Evolutionary conservation across 495 filamentous ascomycete species (phyloP), one percentile per base, ranked within the genome.

Genomic region (Hypoxylon crocopeplum): DNA sequence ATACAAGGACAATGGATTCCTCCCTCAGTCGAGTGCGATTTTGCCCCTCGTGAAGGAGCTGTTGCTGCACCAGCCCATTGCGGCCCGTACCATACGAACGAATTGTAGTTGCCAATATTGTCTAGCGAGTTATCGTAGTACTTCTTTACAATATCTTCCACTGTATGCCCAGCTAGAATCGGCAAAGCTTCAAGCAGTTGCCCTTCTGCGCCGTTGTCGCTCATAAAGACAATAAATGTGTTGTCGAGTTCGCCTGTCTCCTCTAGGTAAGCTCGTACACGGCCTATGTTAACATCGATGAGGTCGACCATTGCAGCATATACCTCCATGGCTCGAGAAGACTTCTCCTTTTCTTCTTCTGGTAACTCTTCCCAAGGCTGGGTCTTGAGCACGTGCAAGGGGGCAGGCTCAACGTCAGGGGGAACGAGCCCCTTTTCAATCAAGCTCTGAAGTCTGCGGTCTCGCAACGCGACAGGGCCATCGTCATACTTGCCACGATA

Each of bases 71-170:
- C 79, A 8, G 84, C 84, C 84, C 85, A 85, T 47, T 82, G 80
- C 11, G 83, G 83, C 4, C 85, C 84, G 54, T 87, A 87, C 84
- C 84, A 86, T 62, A 86, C 81, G 68, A 86, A 87, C 0, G 77
- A 82, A 70, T 86, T 80, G 36, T 73, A 76, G 56, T 80, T 79
- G 12, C 84, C 85, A 20, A 87, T 76, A 50, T 88, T 88, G 7
- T 84, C 82, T 20, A 85, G 68, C 29, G 72, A 77, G 71, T 87
- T 88, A 67, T 86, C 73, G 60, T 85, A 86, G 69, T 85, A 86
- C 62, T 85, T 83, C 52, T 83, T 70, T 5, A 87, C 71, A 39
- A 82, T 78, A 13, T 77, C 75, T 59, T 82, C 73, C 24, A 81
- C 77, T 5, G 70, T 72, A 11, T 74, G 69, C 19, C 74, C 66